Conservation (phyloP, 169 alveolate genomes). For the Cryptosporidium canis region DNA sequence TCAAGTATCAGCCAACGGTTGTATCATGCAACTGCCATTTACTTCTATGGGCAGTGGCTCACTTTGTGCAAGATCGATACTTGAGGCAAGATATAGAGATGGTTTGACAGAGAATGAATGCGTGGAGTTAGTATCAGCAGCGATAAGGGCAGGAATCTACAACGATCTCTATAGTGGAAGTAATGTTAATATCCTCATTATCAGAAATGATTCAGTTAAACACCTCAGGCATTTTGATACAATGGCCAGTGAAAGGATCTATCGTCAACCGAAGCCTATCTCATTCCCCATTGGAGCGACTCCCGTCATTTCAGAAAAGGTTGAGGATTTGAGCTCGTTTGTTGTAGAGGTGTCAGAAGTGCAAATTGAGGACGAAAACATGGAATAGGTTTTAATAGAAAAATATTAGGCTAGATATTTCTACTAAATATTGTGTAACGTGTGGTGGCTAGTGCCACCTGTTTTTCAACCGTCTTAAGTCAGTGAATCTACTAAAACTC, state of each 20-base stretch:
- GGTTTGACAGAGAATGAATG: slow-evolving; percentile 93
- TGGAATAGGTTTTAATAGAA: background rate
- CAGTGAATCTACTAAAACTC: background rate
- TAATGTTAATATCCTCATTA: slow-evolving; percentile 92
- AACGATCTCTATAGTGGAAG: slow-evolving; percentile 97
- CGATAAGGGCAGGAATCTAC: slow-evolving; percentile 96
- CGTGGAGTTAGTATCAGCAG: slow-evolving; percentile 87
- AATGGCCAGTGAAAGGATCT: slow-evolving; percentile 80
- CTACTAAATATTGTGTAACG: background rate
- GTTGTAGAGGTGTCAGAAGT: slow-evolving; percentile 10
- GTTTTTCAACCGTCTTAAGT: slow-evolving; percentile 14
- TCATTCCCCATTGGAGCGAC: slow-evolving; percentile 83
- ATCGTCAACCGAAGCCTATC: slow-evolving; percentile 79
- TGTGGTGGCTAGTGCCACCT: slow-evolving; percentile 74
- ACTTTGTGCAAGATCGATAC: slow-evolving; percentile 95
- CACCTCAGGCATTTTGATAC: slow-evolving; percentile 82
- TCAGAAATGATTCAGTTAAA: slow-evolving; percentile 88
- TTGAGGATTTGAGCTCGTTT: slow-evolving; percentile 75
- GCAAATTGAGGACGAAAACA: slow-evolving; percentile 4
- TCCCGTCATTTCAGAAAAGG: slow-evolving; percentile 80
- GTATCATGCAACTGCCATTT: slow-evolving; percentile 87
- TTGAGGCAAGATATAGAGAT: slow-evolving; percentile 93
- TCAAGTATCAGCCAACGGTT: slow-evolving; percentile 96
- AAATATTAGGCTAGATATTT: background rate
- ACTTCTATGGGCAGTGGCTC: slow-evolving; percentile 99